These are phyloP conservation scores for Maudiozyma saulgeensis DNA, from an alignment of 805 yeast species.

Conservation along the genomic window DNA sequence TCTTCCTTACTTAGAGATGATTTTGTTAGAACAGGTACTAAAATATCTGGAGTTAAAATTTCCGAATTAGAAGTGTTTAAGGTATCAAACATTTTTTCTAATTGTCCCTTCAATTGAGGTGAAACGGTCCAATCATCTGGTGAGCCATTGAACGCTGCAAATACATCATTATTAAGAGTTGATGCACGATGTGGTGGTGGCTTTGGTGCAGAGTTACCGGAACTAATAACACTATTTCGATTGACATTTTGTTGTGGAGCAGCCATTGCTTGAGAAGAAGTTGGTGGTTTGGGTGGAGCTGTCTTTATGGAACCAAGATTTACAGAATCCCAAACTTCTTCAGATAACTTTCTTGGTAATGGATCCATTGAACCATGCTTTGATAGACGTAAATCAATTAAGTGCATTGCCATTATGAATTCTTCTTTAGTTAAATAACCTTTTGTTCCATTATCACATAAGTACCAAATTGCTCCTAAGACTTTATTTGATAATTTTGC, in stretches of 20 bases:
- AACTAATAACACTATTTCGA: neutral
- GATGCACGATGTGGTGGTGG: slow-evolving; percentile 1
- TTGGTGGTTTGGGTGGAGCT: neutral
- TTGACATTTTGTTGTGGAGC: neutral
- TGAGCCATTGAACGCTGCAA: neutral
- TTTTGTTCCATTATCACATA: slow-evolving; percentile 64
- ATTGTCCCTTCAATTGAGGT: slow-evolving; percentile 59
- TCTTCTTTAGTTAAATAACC: slow-evolving; percentile 68
- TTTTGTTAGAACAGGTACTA: slow-evolving; percentile 80
- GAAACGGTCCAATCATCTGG: slow-evolving; percentile 53
- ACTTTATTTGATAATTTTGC: slow-evolving; percentile 72
- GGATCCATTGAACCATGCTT: slow-evolving; percentile 54
- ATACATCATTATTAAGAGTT: neutral
- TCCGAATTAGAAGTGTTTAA: slow-evolving; percentile 60
- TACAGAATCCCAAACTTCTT: slow-evolving; percentile 32
- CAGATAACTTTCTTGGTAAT: slow-evolving; percentile 43
- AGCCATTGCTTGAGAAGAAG: neutral
- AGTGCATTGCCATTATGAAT: slow-evolving; percentile 88
- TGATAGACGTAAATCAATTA: slow-evolving; percentile 59
- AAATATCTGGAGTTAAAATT: slow-evolving; percentile 59
- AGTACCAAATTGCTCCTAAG: slow-evolving; percentile 79
- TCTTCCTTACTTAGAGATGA: slow-evolving; percentile 77
- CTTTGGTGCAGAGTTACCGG: neutral
- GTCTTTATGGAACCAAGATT: slow-evolving; percentile 6
- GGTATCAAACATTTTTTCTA: slow-evolving; percentile 64